Evolutionary conservation across 2,329 filamentous ascomycete species (phyloP).

Genomic region (Trichoderma semiorbis): DNA sequence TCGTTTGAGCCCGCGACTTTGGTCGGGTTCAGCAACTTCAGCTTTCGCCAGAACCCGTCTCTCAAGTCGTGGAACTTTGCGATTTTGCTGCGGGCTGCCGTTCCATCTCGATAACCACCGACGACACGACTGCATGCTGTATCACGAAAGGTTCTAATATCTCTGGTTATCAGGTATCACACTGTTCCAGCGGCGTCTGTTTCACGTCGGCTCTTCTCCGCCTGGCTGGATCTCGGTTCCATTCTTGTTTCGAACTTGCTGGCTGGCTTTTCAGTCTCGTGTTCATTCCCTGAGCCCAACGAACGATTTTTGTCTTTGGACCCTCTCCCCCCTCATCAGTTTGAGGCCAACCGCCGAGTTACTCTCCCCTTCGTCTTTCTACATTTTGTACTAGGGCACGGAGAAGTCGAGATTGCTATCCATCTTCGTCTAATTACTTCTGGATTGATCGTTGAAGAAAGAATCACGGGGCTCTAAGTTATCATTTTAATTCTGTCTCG

Average conservation of each 20-base stretch:
- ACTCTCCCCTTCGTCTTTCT: not conserved
- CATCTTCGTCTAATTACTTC: not conserved
- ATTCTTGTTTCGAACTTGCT: constrained; percentile 1
- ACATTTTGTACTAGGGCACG: not conserved
- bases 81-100: constrained; percentile 44
- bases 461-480: too few relatives aligned
- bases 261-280: constrained; percentile 2
- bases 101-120: constrained; percentile 42
- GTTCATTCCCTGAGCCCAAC: not conserved
- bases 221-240: constrained; percentile 12
- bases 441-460: not conserved
- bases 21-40: constrained; percentile 23
- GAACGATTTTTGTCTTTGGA: not conserved
- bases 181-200: constrained; percentile 47
- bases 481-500: not conserved
- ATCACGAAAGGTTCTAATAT: constrained; percentile 44
- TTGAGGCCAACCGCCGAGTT: not conserved
- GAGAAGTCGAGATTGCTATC: not conserved
- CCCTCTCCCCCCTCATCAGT: not conserved
- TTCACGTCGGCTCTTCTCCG: constrained; percentile 38
- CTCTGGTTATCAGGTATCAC: constrained; percentile 47
- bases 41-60: constrained; percentile 25
- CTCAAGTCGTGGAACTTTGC: constrained; percentile 31
- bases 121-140: constrained; percentile 48
- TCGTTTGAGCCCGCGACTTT: constrained; percentile 20